phyloP scores from a whole-genome alignment of 2,329 filamentous ascomycete genomes.

The Furcasterigmium furcatum region DNA sequence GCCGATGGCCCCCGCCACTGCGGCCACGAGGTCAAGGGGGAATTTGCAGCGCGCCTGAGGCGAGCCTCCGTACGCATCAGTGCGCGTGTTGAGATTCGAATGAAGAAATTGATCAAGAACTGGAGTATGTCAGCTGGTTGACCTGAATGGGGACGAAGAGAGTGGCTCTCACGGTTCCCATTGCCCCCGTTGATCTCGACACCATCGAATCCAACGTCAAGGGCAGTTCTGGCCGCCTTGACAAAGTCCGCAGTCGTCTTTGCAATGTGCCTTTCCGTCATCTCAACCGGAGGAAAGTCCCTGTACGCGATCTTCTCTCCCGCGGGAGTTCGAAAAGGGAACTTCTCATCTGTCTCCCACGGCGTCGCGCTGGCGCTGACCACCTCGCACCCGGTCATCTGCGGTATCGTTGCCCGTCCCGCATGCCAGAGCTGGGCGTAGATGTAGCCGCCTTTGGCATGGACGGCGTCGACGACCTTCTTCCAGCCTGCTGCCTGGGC shows the following conservation, averaged over 20 bases:
- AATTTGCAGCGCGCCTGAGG: constrained; percentile 24
- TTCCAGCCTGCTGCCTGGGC: constrained; percentile 55
- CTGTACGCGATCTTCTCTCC: constrained; percentile 10
- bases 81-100: constrained; percentile 21
- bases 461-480: constrained; percentile 54
- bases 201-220: constrained; percentile 45
- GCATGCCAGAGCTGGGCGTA: constrained; percentile 60
- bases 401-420: constrained; percentile 36
- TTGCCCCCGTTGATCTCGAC: constrained; percentile 30
- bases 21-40: constrained; percentile 23
- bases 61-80: constrained; percentile 25
- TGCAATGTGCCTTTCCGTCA: constrained; percentile 27
- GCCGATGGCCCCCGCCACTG: constrained; percentile 20
- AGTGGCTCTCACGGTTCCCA: constrained; percentile 8
- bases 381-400: constrained; percentile 11
- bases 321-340: constrained; percentile 12
- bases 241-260: constrained; percentile 19
- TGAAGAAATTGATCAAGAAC: constrained; percentile 16
- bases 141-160: too few relatives aligned
- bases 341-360: constrained; percentile 16
- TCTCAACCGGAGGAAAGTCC: constrained; percentile 31
- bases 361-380: constrained; percentile 9
- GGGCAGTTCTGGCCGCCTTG: constrained; percentile 15
- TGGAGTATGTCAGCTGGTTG: not conserved
- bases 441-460: constrained; percentile 54